Percentiles rank a stretch among this genome's conserved stretches.
Conservation (phyloP, 2,329 filamentous ascomycete species). For the Drechslerella coelobrocha region DNA sequence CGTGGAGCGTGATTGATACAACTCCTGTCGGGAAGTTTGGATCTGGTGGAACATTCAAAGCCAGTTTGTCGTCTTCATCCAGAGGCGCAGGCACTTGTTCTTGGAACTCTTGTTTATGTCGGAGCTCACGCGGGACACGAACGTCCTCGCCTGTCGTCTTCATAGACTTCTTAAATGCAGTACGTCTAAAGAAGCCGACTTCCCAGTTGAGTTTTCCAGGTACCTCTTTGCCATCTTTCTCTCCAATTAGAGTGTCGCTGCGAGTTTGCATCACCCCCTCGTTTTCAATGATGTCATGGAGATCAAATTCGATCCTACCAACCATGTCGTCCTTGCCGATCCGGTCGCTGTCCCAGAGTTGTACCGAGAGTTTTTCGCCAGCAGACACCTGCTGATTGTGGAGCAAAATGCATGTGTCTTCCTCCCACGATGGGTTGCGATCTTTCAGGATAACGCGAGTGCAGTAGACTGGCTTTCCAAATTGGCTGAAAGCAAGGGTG, state of each 20-base stretch:
- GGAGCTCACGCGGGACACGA: slow-evolving; percentile 72
- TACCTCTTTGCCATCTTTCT: slow-evolving; percentile 85
- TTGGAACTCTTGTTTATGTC: slow-evolving; percentile 77
- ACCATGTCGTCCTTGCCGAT: slow-evolving; percentile 76
- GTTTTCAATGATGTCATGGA: slow-evolving; percentile 93
- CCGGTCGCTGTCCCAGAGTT: slow-evolving; percentile 78
- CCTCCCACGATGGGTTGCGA: slow-evolving; percentile 74
- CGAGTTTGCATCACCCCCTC: slow-evolving; percentile 92
- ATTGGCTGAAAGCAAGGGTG: slow-evolving; percentile 92
- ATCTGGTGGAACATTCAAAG: slow-evolving; percentile 88
- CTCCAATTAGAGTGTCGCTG: slow-evolving; percentile 79
- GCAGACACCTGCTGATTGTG: slow-evolving; percentile 75
- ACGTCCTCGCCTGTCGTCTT: slow-evolving; percentile 86
- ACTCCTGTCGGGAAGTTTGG: slow-evolving; percentile 95
- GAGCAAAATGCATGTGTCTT: slow-evolving; percentile 73
- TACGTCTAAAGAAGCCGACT: slow-evolving; percentile 92
- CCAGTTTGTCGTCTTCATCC: slow-evolving; percentile 78
- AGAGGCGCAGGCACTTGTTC: slow-evolving; percentile 84
- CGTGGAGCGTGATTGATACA: slow-evolving; percentile 84
- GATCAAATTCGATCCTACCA: slow-evolving; percentile 74
- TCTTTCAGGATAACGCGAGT: slow-evolving; percentile 69
- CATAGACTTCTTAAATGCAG: slow-evolving; percentile 81
- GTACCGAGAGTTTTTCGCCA: slow-evolving; percentile 71
- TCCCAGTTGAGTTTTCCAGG: slow-evolving; percentile 95
- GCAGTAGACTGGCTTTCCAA: slow-evolving; percentile 58